Conservation (phyloP, 2,329 filamentous ascomycete genomes). For the Fusarium tuaranense region DNA sequence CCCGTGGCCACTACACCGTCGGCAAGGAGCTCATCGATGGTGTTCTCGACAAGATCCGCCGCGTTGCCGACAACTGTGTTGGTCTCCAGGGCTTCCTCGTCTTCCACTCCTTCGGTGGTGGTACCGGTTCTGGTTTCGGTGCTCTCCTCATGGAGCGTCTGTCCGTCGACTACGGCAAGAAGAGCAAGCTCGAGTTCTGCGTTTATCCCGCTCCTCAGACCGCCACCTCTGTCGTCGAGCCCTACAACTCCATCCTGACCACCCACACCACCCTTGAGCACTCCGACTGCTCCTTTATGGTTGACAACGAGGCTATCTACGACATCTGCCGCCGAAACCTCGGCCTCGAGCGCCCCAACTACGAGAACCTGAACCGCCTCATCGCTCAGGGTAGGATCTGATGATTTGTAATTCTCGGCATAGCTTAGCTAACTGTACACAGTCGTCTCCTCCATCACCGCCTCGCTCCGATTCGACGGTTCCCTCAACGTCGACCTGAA, state of each 20-base stretch:
- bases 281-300: slow-evolving; percentile 99
- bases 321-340: slow-evolving; percentile 99
- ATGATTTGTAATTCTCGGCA: neutral
- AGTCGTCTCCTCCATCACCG: slow-evolving; percentile 99
- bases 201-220: slow-evolving; percentile 98
- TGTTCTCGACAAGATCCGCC: slow-evolving; percentile 97
- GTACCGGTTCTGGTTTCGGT: slow-evolving; percentile 98
- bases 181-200: slow-evolving; percentile 99
- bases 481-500: slow-evolving; percentile 99
- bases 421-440: slow-evolving; percentile 37
- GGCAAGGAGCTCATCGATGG: slow-evolving; percentile 99
- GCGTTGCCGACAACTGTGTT: slow-evolving; percentile 96
- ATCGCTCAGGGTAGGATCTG: slow-evolving; percentile 85
- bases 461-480: slow-evolving; percentile 97
- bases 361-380: slow-evolving; percentile 98
- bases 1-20: slow-evolving; percentile 99
- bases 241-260: slow-evolving; percentile 99
- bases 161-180: slow-evolving; percentile 99
- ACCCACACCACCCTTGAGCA: slow-evolving; percentile 99
- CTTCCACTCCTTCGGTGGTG: slow-evolving; percentile 99
- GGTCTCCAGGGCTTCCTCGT: slow-evolving; percentile 99
- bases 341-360: slow-evolving; percentile 96
- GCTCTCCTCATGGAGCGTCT: slow-evolving; percentile 98
- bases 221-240: slow-evolving; percentile 97
- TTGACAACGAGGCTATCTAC: slow-evolving; percentile 99